Evolutionary conservation across 2,329 filamentous ascomycete genomes (phyloP).

Genomic region (Fusarium cicatricum): DNA sequence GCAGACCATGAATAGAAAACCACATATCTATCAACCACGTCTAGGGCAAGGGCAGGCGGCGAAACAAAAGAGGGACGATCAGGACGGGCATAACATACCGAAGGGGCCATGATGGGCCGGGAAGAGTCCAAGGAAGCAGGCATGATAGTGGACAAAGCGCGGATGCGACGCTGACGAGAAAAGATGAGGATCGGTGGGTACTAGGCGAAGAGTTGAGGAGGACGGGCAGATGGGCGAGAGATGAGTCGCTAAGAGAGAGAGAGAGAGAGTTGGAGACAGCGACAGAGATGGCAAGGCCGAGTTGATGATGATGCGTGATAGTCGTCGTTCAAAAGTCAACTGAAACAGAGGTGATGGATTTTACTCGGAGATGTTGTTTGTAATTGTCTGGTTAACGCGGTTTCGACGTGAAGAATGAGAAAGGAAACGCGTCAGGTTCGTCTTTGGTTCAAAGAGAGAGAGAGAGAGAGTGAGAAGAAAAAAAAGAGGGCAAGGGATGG

Average conservation of each 20-base stretch:
- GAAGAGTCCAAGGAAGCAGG: conserved; percentile 67
- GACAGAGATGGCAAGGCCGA: too few species aligned
- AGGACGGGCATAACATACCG: conserved; percentile 57
- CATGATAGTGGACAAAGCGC: conserved; percentile 50
- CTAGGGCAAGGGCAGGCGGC: conserved; percentile 2
- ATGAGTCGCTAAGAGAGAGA: too few species aligned
- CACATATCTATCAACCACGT: conserved; percentile 17
- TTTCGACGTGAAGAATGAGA: too few species aligned
- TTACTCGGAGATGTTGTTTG: not conserved
- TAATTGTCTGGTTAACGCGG: too few species aligned
- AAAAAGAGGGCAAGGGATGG: not conserved
- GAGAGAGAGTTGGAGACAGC: too few species aligned
- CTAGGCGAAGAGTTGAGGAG: not conserved
- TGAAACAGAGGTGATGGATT: too few species aligned
- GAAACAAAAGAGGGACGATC: conserved; percentile 16
- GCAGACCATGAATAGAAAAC: not conserved
- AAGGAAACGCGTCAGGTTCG: too few species aligned
- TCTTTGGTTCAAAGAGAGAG: not conserved
- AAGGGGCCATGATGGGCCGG: conserved; percentile 69
- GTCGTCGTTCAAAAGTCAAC: too few species aligned
- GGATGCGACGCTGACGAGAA: conserved; percentile 31
- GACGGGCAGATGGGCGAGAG: too few species aligned
- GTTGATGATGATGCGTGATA: too few species aligned
- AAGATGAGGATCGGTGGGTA: conserved; percentile 6
- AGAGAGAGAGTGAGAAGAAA: too few species aligned